Percentiles rank a stretch among this genome's conserved stretches.
Evolutionary conservation across 257 asterid species (phyloP).

Genomic region (Solanum clarkiae): DNA sequence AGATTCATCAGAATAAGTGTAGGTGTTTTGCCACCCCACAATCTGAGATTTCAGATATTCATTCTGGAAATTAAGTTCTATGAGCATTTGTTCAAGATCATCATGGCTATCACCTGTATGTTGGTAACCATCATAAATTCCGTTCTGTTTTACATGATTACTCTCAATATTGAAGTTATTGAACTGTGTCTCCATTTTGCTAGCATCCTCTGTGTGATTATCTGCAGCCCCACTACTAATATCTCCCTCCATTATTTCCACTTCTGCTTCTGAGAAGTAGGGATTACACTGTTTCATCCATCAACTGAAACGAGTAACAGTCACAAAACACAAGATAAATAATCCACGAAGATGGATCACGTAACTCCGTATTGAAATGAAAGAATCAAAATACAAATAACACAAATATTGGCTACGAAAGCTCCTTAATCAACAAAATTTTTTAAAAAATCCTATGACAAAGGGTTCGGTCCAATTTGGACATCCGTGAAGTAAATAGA

Average conservation of each 20-base stretch:
- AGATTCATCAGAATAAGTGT: slow-evolving; percentile 12
- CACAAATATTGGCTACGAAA: neutral
- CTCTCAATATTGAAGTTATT: slow-evolving; percentile 14
- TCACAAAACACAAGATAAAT: neutral
- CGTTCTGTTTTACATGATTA: slow-evolving; percentile 36
- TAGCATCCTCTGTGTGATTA: slow-evolving; percentile 21
- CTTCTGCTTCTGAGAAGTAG: neutral
- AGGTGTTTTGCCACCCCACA: slow-evolving; percentile 36
- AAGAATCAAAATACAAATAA: neutral
- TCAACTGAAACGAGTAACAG: neutral
- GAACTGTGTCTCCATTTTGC: slow-evolving; percentile 21
- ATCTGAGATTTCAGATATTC: slow-evolving; percentile 78
- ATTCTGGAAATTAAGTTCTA: slow-evolving; percentile 75
- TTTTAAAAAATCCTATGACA: no score
- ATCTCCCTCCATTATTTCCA: slow-evolving; percentile 33
- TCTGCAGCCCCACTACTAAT: slow-evolving; percentile 25
- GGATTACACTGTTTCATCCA: slow-evolving; percentile 8
- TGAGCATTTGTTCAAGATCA: slow-evolving; percentile 57
- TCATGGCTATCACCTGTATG: slow-evolving; percentile 30
- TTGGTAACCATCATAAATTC: slow-evolving; percentile 8
- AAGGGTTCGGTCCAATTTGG: no score
- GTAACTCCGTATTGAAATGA: neutral
- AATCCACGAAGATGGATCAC: neutral
- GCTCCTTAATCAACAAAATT: neutral
- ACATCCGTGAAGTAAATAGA: neutral